Evolutionary conservation across 2,329 filamentous ascomycete genomes (phyloP).

Genomic region (Trichoderma sp.): DNA sequence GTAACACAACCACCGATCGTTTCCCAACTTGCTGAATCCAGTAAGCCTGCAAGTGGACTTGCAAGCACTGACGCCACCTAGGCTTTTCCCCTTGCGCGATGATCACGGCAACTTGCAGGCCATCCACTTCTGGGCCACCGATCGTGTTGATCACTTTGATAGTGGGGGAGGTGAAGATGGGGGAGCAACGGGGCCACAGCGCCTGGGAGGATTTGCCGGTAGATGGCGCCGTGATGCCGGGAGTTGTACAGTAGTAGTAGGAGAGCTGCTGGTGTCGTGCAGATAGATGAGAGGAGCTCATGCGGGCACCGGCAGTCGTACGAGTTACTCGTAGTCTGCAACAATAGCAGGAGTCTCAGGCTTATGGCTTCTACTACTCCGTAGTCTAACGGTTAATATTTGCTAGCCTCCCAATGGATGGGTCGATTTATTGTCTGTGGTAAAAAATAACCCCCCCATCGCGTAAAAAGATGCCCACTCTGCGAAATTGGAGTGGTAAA

Average conservation of each 20-base stretch:
- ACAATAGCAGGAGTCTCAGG: background rate
- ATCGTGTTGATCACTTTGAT: slow-evolving; percentile 16
- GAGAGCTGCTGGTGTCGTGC: background rate
- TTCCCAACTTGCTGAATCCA: background rate
- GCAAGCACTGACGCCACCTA: background rate
- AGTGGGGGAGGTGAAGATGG: slow-evolving; percentile 11
- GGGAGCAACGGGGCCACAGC: background rate
- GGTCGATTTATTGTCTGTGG: background rate
- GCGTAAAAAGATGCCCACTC: background rate
- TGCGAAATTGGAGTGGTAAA: slow-evolving; percentile 11
- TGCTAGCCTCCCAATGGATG: background rate
- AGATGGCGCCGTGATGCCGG: background rate
- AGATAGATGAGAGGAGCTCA: background rate
- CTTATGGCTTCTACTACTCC: background rate
- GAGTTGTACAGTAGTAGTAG: background rate
- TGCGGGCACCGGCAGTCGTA: background rate
- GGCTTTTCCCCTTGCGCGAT: slow-evolving; percentile 5
- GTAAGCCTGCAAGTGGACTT: slow-evolving; percentile 4
- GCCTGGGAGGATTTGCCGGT: background rate
- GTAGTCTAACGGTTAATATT: background rate
- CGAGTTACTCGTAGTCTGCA: background rate
- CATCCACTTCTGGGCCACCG: slow-evolving; percentile 12
- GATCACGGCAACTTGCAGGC: slow-evolving; percentile 10
- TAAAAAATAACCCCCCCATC: background rate
- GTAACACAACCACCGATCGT: background rate